phyloP scores from a whole-genome alignment of 83 land plant genomes.

The Thuja plicata region DNA sequence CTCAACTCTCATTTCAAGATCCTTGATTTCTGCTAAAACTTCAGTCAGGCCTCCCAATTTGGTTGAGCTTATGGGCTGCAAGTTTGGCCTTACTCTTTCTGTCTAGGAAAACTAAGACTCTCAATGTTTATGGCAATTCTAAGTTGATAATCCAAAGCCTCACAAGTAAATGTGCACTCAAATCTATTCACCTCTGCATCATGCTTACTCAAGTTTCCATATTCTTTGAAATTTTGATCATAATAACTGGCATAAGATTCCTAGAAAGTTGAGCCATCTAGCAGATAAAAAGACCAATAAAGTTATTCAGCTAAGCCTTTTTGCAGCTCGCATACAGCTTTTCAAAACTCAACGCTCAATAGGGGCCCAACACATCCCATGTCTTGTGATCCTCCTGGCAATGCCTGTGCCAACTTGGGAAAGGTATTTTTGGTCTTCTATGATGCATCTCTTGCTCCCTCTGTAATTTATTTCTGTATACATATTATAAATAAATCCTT shows the following conservation, averaged over 20 bases:
- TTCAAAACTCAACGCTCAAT: neutral
- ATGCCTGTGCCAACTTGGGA: no score
- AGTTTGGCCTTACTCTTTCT: neutral
- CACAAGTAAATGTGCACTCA: neutral
- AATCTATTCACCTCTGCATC: neutral
- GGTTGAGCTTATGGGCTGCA: neutral
- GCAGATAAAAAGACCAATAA: neutral
- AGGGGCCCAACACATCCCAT: no score
- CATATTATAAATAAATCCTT: no score
- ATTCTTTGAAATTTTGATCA: neutral
- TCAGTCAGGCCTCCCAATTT: neutral
- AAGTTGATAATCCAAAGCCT: neutral
- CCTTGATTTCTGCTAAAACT: neutral
- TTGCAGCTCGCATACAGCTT: neutral
- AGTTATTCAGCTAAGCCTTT: neutral
- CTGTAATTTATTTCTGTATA: no score
- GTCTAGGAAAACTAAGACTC: neutral
- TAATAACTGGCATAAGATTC: neutral
- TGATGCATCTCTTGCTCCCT: no score
- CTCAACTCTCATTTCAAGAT: neutral
- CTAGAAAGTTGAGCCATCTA: neutral
- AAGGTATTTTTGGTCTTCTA: no score
- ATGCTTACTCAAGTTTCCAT: neutral
- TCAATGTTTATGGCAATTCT: neutral
- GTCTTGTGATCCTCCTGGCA: no score